Conservation (phyloP, 371 early-diverging fungal species). For the Mucor circinelloides region DNA sequence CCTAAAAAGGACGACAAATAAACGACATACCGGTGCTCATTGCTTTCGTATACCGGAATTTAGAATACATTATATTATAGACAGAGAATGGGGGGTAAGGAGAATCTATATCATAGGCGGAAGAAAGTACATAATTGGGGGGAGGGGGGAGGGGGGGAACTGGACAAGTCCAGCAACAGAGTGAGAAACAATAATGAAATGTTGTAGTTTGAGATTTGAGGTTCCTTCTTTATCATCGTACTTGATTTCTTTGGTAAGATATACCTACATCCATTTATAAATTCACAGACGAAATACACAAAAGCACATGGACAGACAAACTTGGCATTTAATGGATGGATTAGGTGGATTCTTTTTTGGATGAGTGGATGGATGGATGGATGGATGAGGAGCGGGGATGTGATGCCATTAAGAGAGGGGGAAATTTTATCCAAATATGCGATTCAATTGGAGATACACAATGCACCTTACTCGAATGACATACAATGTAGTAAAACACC, state of each 20-base stretch:
- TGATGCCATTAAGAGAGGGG: not conserved
- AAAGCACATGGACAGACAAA: not conserved
- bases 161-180: not conserved
- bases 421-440: not conserved
- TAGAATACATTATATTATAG: no score
- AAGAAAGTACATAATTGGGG: not conserved
- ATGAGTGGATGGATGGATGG: slow-evolving; percentile 5
- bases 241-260: slow-evolving; percentile 12
- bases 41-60: not conserved
- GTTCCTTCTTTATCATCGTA: slow-evolving; percentile 14
- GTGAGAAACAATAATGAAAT: not conserved
- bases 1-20: slow-evolving; percentile 18
- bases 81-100: not conserved
- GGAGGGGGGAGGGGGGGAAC: not conserved
- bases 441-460: not conserved
- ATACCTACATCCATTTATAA: not conserved
- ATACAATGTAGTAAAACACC: not conserved
- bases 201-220: not conserved
- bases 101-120: not conserved
- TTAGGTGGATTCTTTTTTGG: no score
- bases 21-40: not conserved
- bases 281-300: not conserved
- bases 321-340: slow-evolving; percentile 12
- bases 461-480: not conserved
- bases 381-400: not conserved